Evolutionary conservation across 345 rosid genomes (phyloP).

Genomic region (Orychophragmus violaceus): DNA sequence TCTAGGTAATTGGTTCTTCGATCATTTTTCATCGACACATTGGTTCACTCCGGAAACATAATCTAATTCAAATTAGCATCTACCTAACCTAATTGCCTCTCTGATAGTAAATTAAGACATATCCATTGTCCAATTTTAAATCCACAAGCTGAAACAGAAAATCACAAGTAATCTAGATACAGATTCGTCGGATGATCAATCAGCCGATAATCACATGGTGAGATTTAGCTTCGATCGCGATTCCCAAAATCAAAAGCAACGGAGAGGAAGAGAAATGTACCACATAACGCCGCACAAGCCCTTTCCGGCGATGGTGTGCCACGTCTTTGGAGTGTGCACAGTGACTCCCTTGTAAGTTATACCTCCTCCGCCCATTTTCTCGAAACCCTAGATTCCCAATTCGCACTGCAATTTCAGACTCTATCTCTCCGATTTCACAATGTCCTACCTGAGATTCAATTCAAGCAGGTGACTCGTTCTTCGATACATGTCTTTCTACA

Average conservation of each 20-base stretch:
- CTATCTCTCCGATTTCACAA: conserved; percentile 12
- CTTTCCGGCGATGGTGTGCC: conserved; percentile 81
- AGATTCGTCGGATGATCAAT: not conserved
- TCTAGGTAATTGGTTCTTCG: not conserved
- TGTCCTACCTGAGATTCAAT: conserved; percentile 18
- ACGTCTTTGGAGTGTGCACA: conserved; percentile 71
- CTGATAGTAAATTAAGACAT: not conserved
- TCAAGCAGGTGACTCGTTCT: not conserved
- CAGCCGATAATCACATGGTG: not conserved
- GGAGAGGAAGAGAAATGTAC: not conserved
- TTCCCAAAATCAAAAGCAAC: not conserved
- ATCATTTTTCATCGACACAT: not conserved
- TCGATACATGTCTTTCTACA: not conserved
- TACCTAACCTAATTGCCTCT: not conserved
- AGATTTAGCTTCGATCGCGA: conserved; percentile 6
- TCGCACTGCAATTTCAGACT: conserved; percentile 14
- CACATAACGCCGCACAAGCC: no score
- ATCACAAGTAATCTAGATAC: not conserved
- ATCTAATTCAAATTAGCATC: not conserved
- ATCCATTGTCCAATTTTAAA: not conserved
- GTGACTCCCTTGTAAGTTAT: conserved; percentile 64
- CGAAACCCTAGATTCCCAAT: conserved; percentile 25
- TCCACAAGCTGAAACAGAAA: not conserved
- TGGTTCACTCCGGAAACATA: not conserved
- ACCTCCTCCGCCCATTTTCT: conserved; percentile 61